Base-by-base conservation (phyloP, 306 rosid species). In the Boehmeria nivea region DNA sequence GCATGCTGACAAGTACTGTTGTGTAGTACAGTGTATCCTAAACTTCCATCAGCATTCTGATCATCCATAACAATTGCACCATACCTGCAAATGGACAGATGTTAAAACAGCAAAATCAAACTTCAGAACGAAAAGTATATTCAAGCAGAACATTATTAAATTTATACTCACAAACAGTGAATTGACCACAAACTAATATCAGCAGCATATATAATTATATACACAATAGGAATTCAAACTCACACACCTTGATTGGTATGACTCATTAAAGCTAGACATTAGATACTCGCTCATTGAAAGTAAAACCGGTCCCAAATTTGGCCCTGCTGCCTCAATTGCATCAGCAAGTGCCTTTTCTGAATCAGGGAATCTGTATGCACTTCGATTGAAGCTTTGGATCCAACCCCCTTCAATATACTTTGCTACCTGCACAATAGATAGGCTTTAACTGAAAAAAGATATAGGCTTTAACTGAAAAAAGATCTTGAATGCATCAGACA, bases 201-300 rank as follows among this genome's bases (percentile, higher is more conserved):
- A 31, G 9, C 36, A n/a, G n/a, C n/a, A n/a, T n/a, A n/a, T n/a
- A n/a, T n/a, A n/a, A n/a, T n/a, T n/a, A n/a, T 31, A 31, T 31
- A 31, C 36, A 31, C 8, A 31, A 31, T 4, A 31, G 5, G 36
- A 31, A 31, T 31, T 31, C 9, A 31, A 10, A 31, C 9, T 4
- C 5, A 62, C 81, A 60, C 43, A 84, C 98, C 98, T 90, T 50
- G 98, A 90, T 67, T 90, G 85, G 82, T 90, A 90, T 70, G 98
- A 90, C 67, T 84, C 91, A 43, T 90, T 87, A 77, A 87, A 90
- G 88, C 98, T 90, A 56, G 98, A 87, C 98, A 90, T 87, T 58
- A 90, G 77, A 72, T 76, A 90, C 84, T 87, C 94, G 53, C 98
- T 90, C 91, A 90, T 80, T 15, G 87, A 84, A 54, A 90, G 78